phyloP scores from a whole-genome alignment of 345 rosid species.

The Psidium guajava region DNA sequence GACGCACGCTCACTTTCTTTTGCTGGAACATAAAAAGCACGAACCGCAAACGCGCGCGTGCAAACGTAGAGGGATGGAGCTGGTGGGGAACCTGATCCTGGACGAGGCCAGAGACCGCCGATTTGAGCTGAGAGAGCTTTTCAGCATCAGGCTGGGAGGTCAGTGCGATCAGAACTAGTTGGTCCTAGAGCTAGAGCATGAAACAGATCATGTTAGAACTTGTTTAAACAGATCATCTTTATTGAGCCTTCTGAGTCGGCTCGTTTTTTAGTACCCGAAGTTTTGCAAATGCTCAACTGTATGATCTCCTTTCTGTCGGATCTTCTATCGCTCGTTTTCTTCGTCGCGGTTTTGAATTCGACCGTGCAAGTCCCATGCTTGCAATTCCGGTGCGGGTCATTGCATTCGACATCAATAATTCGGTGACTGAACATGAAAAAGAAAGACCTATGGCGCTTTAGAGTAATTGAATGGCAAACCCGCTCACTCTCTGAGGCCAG shows the following conservation, averaged over 20 bases:
- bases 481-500: too few relatives aligned
- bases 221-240: too few relatives aligned
- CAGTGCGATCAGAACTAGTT: too few relatives aligned
- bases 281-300: too few relatives aligned
- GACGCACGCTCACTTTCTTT: not conserved
- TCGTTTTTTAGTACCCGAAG: too few relatives aligned
- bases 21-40: not conserved
- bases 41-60: not conserved
- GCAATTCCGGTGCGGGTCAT: too few relatives aligned
- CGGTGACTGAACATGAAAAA: not conserved
- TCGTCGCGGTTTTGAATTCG: not conserved
- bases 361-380: not conserved
- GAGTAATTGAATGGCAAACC: not conserved
- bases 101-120: slow-evolving; percentile 22
- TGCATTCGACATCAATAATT: not conserved
- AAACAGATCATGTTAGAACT: too few relatives aligned
- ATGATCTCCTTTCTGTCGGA: too few relatives aligned
- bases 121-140: slow-evolving; percentile 39
- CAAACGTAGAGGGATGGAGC: not conserved
- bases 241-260: too few relatives aligned
- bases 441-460: not conserved
- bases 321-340: not conserved
- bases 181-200: too few relatives aligned
- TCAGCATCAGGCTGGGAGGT: slow-evolving; percentile 15
- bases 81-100: slow-evolving; percentile 31